Conservation (phyloP, 1,284 basidiomycete species). For the Mixia osmundae region DNA sequence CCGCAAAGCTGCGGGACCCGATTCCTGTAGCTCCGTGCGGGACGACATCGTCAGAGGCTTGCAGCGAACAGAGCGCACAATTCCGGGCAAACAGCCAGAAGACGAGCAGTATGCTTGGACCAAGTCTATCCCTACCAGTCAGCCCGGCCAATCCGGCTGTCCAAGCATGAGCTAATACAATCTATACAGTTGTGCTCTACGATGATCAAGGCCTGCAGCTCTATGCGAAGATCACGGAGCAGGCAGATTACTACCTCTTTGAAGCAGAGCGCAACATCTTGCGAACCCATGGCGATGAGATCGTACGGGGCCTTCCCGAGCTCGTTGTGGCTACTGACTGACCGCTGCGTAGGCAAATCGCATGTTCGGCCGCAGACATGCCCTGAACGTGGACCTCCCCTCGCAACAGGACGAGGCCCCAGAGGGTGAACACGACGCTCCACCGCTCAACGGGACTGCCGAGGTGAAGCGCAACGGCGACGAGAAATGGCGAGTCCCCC, state of each 20-base stretch:
- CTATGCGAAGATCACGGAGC: slow-evolving; percentile 16
- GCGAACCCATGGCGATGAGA: slow-evolving; percentile 26
- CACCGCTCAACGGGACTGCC: background rate
- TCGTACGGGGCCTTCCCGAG: slow-evolving; percentile 17
- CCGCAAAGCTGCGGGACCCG: too few species aligned
- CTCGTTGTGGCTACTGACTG: background rate
- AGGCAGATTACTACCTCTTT: slow-evolving; percentile 65
- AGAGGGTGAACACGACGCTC: background rate
- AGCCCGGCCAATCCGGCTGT: background rate
- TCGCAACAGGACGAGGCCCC: background rate
- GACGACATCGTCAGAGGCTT: background rate
- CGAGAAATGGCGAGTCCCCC: background rate
- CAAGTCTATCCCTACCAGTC: background rate
- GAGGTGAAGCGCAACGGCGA: background rate
- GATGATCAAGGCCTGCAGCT: slow-evolving; percentile 12
- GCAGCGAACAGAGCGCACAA: background rate
- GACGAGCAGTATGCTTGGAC: background rate
- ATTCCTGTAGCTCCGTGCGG: too few species aligned
- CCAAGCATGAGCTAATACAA: background rate
- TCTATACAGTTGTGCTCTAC: slow-evolving; percentile 7
- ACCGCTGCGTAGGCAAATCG: background rate
- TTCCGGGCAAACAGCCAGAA: background rate
- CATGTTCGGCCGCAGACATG: background rate
- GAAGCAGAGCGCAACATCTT: slow-evolving; percentile 29
- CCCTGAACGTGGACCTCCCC: background rate